A percentile compares a stretch with the other conserved stretches of the same genome.
phyloP scores from a whole-genome alignment of 2,329 filamentous ascomycete genomes.

The Nemania sp. region DNA sequence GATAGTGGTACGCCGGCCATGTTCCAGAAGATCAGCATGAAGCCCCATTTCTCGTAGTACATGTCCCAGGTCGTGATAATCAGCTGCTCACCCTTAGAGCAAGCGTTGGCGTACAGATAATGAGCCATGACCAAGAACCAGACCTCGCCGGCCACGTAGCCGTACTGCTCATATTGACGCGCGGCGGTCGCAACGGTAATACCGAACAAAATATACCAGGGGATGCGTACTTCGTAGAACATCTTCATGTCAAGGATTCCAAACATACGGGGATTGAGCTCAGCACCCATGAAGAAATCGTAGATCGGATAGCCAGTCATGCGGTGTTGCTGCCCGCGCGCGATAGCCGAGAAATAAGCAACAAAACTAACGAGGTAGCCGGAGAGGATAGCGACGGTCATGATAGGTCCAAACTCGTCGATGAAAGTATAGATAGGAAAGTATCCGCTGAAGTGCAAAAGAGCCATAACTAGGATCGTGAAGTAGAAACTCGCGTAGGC shows the following conservation, averaged over 20 bases:
- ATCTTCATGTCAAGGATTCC: constrained; percentile 93
- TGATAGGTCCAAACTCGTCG: constrained; percentile 92
- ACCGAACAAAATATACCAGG: constrained; percentile 91
- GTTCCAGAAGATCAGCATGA: constrained; percentile 99
- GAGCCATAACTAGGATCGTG: constrained; percentile 78
- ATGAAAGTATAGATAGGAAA: constrained; percentile 93
- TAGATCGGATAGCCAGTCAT: constrained; percentile 91
- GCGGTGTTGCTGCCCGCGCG: constrained; percentile 85
- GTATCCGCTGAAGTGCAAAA: constrained; percentile 82
- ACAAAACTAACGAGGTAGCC: constrained; percentile 85
- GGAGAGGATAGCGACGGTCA: constrained; percentile 92
- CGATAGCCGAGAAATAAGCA: constrained; percentile 87
- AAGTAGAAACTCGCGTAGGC: constrained; percentile 88
- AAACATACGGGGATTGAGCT: constrained; percentile 89
- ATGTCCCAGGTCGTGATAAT: constrained; percentile 95
- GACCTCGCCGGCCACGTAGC: constrained; percentile 88
- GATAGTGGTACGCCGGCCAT: constrained; percentile 89
- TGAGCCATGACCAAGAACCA: constrained; percentile 88
- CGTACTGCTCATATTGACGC: constrained; percentile 85
- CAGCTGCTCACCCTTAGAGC: constrained; percentile 90
- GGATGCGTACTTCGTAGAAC: constrained; percentile 94
- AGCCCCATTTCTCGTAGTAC: constrained; percentile 97
- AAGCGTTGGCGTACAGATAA: constrained; percentile 92
- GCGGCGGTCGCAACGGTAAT: constrained; percentile 80
- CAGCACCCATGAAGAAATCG: constrained; percentile 94